Percentiles rank a stretch among this genome's conserved stretches.
Evolutionary conservation across 2,329 filamentous ascomycete species (phyloP).

Genomic region (Fusarium aywerte): DNA sequence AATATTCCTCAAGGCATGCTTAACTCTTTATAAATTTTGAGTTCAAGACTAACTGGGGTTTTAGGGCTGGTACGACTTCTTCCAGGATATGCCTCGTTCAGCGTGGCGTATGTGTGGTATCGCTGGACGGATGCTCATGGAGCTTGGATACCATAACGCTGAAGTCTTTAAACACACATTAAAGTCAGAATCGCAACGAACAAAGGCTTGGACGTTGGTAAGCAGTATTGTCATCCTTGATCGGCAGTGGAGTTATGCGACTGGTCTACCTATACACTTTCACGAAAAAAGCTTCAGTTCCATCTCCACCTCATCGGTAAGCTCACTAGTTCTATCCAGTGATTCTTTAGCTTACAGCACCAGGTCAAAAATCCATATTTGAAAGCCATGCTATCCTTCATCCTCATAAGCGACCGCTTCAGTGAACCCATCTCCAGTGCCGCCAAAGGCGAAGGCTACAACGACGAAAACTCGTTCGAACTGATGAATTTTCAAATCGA

Average conservation of each 20-base stretch:
- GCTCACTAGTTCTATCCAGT: accelerated
- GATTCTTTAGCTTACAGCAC: accelerated
- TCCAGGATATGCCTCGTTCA: slow-evolving; percentile 38
- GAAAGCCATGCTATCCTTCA: slow-evolving; percentile 30
- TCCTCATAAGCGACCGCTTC: slow-evolving; percentile 30
- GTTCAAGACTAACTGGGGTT: not conserved
- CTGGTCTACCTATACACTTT: slow-evolving; percentile 24
- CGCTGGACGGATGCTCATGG: slow-evolving; percentile 44
- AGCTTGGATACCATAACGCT: slow-evolving; percentile 45
- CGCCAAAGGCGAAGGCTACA: slow-evolving; percentile 28
- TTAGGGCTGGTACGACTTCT: slow-evolving; percentile 41
- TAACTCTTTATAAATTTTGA: accelerated
- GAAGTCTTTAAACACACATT: slow-evolving; percentile 39
- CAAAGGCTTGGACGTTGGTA: slow-evolving; percentile 16
- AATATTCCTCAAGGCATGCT: slow-evolving; percentile 18
- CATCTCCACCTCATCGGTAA: slow-evolving; percentile 24
- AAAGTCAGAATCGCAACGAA: slow-evolving; percentile 11
- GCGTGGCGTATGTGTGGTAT: slow-evolving; percentile 47
- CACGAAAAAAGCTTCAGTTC: slow-evolving; percentile 31
- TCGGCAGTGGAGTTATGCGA: slow-evolving; percentile 30
- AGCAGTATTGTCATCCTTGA: slow-evolving; percentile 25
- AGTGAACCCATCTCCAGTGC: slow-evolving; percentile 26
- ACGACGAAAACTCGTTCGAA: slow-evolving; percentile 45
- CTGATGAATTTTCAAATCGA: slow-evolving; percentile 47
- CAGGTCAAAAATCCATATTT: slow-evolving; percentile 28